Percentiles rank a stretch among this genome's conserved stretches.
Conservation (phyloP, 2,329 filamentous ascomycete species). For the Claviceps cyperi region DNA sequence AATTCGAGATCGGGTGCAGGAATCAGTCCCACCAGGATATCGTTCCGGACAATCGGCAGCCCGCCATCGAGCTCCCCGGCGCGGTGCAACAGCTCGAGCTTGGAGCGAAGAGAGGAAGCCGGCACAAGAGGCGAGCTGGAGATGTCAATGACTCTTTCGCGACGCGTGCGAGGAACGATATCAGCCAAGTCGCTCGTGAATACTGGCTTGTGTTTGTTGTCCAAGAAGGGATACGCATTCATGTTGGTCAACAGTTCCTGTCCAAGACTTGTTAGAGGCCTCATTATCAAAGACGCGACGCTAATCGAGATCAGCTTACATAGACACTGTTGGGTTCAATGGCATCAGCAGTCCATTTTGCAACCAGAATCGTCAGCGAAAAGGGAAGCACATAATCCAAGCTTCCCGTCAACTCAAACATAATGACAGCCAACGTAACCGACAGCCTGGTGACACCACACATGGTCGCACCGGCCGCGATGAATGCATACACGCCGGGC, state of each 20-base stretch:
- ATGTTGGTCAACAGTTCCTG: conserved; percentile 86
- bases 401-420: conserved; percentile 91
- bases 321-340: conserved; percentile 92
- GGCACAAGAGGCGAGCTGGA: conserved; percentile 66
- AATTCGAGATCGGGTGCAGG: conserved; percentile 89
- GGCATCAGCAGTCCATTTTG: conserved; percentile 97
- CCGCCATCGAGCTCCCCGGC: conserved; percentile 87
- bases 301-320: conserved; percentile 28
- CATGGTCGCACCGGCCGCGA: conserved; percentile 94
- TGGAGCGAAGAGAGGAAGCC: conserved; percentile 60
- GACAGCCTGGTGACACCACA: conserved; percentile 90
- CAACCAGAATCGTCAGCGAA: conserved; percentile 76
- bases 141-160: conserved; percentile 76
- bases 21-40: conserved; percentile 75
- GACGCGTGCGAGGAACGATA: conserved; percentile 63
- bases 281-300: neutral
- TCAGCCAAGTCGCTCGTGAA: conserved; percentile 82
- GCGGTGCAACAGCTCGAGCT: conserved; percentile 68
- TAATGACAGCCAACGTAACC: conserved; percentile 83
- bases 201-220: conserved; percentile 84
- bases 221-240: conserved; percentile 95
- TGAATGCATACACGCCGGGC: conserved; percentile 90
- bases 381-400: conserved; percentile 92
- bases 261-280: conserved; percentile 6
- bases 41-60: conserved; percentile 68